These are phyloP conservation scores for Lachancea fermentati DNA, from an alignment of 805 yeast genomes.

Conservation along the genomic window DNA sequence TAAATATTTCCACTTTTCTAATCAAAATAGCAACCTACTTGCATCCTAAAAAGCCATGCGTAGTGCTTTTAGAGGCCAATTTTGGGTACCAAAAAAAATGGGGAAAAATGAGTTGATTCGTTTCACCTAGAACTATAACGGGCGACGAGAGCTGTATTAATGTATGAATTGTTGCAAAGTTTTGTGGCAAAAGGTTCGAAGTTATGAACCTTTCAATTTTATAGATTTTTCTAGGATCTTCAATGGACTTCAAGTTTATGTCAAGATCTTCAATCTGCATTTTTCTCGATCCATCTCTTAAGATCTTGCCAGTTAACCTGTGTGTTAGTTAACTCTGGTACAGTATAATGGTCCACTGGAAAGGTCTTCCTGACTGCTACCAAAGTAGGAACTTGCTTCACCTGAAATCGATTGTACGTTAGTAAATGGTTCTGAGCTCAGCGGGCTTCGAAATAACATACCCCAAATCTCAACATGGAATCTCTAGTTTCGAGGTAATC, in stretches of 20 bases:
- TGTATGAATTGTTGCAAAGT: too few relatives aligned
- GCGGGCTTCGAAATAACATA: conserved; percentile 12
- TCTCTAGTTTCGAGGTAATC: conserved; percentile 62
- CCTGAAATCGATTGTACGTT: conserved; percentile 21
- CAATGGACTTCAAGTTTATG: background rate
- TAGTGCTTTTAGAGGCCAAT: too few relatives aligned
- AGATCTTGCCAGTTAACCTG: conserved; percentile 41
- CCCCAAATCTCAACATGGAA: conserved; percentile 50
- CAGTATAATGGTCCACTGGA: conserved; percentile 40
- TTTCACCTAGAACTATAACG: too few relatives aligned
- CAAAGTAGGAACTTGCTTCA: conserved; percentile 56
- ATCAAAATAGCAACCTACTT: too few relatives aligned
- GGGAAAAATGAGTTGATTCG: too few relatives aligned
- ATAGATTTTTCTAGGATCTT: too few relatives aligned
- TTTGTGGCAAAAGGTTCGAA: too few relatives aligned
- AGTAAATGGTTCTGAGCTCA: background rate
- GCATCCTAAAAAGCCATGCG: too few relatives aligned
- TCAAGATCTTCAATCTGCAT: conserved; percentile 34
- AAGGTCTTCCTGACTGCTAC: conserved; percentile 63
- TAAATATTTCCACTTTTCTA: too few relatives aligned
- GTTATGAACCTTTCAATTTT: too few relatives aligned
- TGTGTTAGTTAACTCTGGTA: conserved; percentile 20
- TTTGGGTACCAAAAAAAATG: too few relatives aligned
- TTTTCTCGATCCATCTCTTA: conserved; percentile 40
- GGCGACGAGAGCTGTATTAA: too few relatives aligned